Base-by-base conservation (phyloP, 352 stramenopile genomes). In the Phytophthora citrophthora region DNA sequence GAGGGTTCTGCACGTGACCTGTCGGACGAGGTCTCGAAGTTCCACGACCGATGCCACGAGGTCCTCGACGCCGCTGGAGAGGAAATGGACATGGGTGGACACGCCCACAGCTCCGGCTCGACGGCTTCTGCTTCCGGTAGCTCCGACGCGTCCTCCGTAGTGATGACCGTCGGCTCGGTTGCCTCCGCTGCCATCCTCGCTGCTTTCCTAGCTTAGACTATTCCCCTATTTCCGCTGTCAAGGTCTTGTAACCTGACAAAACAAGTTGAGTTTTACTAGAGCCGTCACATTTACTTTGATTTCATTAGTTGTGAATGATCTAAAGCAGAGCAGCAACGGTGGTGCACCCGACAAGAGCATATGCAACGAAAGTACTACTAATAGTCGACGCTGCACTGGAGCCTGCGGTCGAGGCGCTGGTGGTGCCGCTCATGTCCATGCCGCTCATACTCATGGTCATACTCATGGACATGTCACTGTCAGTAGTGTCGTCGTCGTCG, bases 1-100 rank as follows among this genome's bases (percentile, higher is more conserved):
- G 40, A 77, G 10, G 81, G 79, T 38, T 54, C 63, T 15, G 58
- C 50, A 15, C 65, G 72, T 34, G 82, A 87, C 47, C 61, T 89
- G 6, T 72, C 68, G 11, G 58, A 61, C 1, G 70, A 84, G 43
- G 45, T 89, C 50, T 61, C 45, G 11, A 53, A 68, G 4, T 40
- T 91, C n/a, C 81, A 91, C 57, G 36, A 75, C 46, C 47, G 75
- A 58, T 90, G 81, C 61, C 81, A 90, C 64, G 43, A 79, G 26
- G 54, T 52, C 5, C 61, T 72, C 1, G 69, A 70, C 5, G 50
- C 26, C 8, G 45, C 54, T 6, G 55, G 23, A 20, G 34, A 47
- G 31, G 43, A 52, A 12, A 74, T 72, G 70, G 54, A 78, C 49
- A 69, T 75, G 65, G 47, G 36, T 3, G 53, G 32, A 16, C 12